Conservation (phyloP, 106 monocot genomes). For the Allium fistulosum region DNA sequence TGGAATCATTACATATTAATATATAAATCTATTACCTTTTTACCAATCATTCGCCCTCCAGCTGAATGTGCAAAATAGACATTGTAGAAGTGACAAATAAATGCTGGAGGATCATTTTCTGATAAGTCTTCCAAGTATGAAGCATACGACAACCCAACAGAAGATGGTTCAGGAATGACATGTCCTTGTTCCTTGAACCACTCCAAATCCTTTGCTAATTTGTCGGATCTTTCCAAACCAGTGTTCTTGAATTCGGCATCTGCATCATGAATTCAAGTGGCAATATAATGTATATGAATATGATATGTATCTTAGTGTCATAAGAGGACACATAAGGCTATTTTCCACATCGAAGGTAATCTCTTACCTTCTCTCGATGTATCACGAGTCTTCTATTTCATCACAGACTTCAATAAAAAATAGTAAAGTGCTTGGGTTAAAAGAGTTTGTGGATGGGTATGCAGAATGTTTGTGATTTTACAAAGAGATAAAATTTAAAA, state of each 20-base stretch:
- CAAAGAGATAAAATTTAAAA: too few relatives aligned
- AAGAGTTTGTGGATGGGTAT: too few relatives aligned
- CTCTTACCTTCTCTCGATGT: too few relatives aligned
- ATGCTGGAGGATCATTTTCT: constrained; percentile 77
- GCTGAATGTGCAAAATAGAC: constrained; percentile 91
- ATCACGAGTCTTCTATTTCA: too few relatives aligned
- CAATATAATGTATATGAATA: background rate
- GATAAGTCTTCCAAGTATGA: constrained; percentile 51
- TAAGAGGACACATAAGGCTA: background rate
- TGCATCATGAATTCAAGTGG: constrained; percentile 21
- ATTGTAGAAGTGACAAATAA: constrained; percentile 96
- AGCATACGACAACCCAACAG: constrained; percentile 69
- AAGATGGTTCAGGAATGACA: constrained; percentile 78
- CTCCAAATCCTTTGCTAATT: constrained; percentile 70
- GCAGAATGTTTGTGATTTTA: too few relatives aligned
- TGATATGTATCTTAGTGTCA: background rate
- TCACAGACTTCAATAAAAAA: too few relatives aligned
- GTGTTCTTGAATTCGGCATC: constrained; percentile 85
- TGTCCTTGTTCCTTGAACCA: constrained; percentile 90
- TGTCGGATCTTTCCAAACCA: constrained; percentile 83
- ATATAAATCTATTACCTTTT: constrained; percentile 56
- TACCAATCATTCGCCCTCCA: constrained; percentile 92
- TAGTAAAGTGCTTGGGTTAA: too few relatives aligned
- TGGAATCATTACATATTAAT: background rate
- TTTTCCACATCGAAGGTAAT: background rate